Conservation (phyloP, 2,329 filamentous ascomycete species). For the Karstenula rhodostoma region DNA sequence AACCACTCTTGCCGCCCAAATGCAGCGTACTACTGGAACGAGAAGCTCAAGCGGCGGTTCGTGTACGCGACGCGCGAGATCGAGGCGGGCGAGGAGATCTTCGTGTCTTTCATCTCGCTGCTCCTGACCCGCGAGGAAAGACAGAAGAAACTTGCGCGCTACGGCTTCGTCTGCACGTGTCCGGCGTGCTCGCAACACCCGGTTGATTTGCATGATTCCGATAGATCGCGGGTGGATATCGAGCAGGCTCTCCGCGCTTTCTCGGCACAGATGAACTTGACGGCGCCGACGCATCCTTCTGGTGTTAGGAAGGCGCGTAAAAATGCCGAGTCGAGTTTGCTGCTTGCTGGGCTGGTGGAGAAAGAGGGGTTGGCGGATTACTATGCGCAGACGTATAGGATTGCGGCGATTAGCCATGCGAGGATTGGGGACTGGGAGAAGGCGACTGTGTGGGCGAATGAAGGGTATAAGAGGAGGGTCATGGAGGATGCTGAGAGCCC, state of each 20-base stretch:
- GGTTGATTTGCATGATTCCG: constrained; percentile 28
- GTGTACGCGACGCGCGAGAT: constrained; percentile 50
- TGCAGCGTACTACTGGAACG: constrained; percentile 49
- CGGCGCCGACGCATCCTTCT: constrained; percentile 26
- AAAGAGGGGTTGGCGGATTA: constrained; percentile 46
- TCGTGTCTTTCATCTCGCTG: constrained; percentile 50
- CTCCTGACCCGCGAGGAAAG: constrained; percentile 40
- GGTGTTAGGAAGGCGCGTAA: constrained; percentile 33
- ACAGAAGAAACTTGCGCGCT: constrained; percentile 41
- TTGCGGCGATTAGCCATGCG: constrained; percentile 43
- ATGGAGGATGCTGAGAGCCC: constrained; percentile 41
- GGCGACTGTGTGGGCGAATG: constrained; percentile 43
- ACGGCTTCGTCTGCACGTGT: constrained; percentile 49
- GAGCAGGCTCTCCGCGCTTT: constrained; percentile 36
- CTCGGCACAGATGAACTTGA: constrained; percentile 34
- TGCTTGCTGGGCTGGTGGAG: constrained; percentile 40
- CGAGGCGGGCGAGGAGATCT: constrained; percentile 51
- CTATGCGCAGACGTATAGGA: constrained; percentile 42
- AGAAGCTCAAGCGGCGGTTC: constrained; percentile 35
- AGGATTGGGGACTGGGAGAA: constrained; percentile 40
- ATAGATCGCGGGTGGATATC: constrained; percentile 37
- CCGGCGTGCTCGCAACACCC: constrained; percentile 44
- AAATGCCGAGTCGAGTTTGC: constrained; percentile 34
- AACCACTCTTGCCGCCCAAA: constrained; percentile 49
- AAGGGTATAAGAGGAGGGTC: constrained; percentile 40